Base-by-base conservation (phyloP, 495 filamentous ascomycete species). In the Trichocladium antarcticum region DNA sequence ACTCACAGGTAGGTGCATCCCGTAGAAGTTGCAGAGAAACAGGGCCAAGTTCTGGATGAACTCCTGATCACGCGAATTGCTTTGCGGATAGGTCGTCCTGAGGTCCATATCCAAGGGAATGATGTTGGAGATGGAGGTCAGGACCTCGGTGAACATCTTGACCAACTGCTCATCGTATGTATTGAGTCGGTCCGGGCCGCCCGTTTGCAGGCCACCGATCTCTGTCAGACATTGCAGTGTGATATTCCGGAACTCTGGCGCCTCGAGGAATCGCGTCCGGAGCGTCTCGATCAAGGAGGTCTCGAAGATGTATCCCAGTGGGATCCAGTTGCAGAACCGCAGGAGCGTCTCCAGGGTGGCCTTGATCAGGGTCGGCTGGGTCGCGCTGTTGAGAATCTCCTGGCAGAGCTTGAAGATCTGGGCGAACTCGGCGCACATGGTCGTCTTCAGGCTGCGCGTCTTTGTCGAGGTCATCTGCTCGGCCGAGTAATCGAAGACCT, bases 261-360 rank as follows among this genome's bases (percentile, higher is more conserved):
- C 74, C 55, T 92, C 87, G 48, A 97, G 71, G 68, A 97, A 99
- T 31, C 92, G 76, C 21, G 80, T 88, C 47, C 89, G 77, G 34
- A 99, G 72, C 0, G 90, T 99, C 53, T 95, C 88, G 67, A 99
- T 97, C 55, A 99, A 82, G 1, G 85, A 78, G 0, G 90, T 97
- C 69, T 99, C 93, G 62, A 99, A 97, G 53, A 99, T 95, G 66
- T 95, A 99, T 15, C 93, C 92, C 28, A 99, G 69, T 0, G 92
- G 93, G 48, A 97, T 99, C 92, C 92, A 97, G 68, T 95, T 99
- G 62, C 96, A 79, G 61, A 99, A 99, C 32, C 89, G 83, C 28
- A 99, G 76, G 14, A 99, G 74, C 0, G 92, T 97, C 66, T 96
- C 89, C 36, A 99, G 71, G 0, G 92, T 97, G 19, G 89, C 87